Base-by-base conservation (phyloP, 345 rosid species). In the Gossypium longicalyx region DNA sequence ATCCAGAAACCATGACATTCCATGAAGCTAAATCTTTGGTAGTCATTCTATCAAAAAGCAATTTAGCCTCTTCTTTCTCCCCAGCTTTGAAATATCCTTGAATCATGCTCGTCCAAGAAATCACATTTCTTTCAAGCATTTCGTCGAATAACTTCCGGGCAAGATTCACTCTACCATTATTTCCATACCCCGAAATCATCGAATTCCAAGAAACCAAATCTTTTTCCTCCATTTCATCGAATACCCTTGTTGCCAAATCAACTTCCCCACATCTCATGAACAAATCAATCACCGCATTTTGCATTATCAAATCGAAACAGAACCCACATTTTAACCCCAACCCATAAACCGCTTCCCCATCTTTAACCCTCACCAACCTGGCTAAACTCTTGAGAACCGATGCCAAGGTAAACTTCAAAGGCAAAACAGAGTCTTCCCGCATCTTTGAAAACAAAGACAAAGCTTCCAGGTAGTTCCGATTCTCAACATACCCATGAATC, bases 161-260 rank as follows among this genome's bases (percentile, higher is more conserved):
- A 67, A 58, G 16, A 48, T 72, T 74, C 53, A 84, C 79, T 54
- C 63, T 79, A 38, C 76, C 76, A 47, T 64, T 77, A 63, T 68
- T 81, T 12, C 73, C 81, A 67, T 66, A 84, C 22, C 84, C 83
- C 0, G 25, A 76, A 57, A 77, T 74, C 81, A 81, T 77, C 4
- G 81, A 74, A 72, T 77, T 84, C 86, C 82, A 79, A 2, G 84
- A 76, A 60, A 83, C 74, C 20, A 67, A 19, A 76, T 83, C 82
- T 41, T 79, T 80, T 65, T 72, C 81, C 20, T 23, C 77, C 81
- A 83, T 81, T 73, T 57, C 82, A 52, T 74, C 76, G 76, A 81
- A 84, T 9, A 79, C 44, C 43, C 47, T 6, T 67, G 71, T 75
- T 1, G 80, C 77, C 51, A 52, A 45, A 63, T 61, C 83, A 73